A percentile compares a stretch with the other conserved stretches of the same genome.
These are phyloP conservation scores for Sonneratia alba DNA, from an alignment of 345 rosid genomes.

Conservation along the genomic window DNA sequence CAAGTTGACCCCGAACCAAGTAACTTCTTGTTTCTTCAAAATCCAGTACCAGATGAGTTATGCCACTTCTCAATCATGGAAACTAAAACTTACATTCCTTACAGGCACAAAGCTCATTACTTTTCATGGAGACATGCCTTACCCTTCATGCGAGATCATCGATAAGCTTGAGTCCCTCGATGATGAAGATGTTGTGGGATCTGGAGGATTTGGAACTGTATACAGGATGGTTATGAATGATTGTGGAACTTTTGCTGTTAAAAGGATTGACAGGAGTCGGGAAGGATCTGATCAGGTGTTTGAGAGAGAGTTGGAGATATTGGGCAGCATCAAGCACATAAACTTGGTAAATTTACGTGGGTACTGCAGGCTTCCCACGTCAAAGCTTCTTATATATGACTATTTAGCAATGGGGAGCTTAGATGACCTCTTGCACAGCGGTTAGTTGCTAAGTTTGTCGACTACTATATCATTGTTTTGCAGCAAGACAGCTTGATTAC, in stretches of 20 bases:
- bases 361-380: conserved; percentile 73
- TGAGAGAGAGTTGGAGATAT: conserved; percentile 80
- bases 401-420: conserved; percentile 85
- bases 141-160: conserved; percentile 70
- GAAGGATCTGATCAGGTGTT: conserved; percentile 92
- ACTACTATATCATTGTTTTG: neutral
- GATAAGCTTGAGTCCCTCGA: conserved; percentile 93
- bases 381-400: conserved; percentile 91
- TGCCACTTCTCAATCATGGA: neutral
- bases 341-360: conserved; percentile 89
- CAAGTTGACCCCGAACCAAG: conserved; percentile 63
- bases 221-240: conserved; percentile 98
- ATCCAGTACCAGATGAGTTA: neutral
- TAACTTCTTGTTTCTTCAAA: conserved; percentile 17
- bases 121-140: conserved; percentile 94
- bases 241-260: conserved; percentile 96
- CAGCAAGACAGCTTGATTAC: too few species aligned
- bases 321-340: conserved; percentile 94
- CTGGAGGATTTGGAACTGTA: conserved; percentile 96
- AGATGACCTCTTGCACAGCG: conserved; percentile 86
- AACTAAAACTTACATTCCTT: conserved; percentile 5
- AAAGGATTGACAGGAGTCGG: conserved; percentile 69
- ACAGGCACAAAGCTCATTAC: conserved; percentile 80
- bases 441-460: neutral
- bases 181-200: conserved; percentile 86